Conservation (phyloP, 495 filamentous ascomycete genomes). For the Aspergillus indologenus region DNA sequence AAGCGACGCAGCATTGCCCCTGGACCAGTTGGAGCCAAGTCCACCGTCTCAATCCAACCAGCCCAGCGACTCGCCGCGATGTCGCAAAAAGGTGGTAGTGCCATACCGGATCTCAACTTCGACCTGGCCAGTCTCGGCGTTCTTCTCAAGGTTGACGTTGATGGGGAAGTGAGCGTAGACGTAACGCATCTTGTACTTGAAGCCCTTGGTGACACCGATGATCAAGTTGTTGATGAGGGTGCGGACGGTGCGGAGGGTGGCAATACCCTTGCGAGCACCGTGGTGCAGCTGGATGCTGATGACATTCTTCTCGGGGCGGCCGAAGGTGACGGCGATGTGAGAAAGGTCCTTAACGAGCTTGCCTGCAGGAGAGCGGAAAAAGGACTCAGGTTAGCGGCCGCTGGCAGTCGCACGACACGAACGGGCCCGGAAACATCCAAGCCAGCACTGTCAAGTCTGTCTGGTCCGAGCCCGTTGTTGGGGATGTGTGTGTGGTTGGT, state of each 20-base stretch:
- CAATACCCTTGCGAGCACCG: constrained; percentile 93
- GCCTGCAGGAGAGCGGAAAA: constrained; percentile 46
- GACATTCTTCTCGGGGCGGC: constrained; percentile 69
- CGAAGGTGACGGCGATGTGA: constrained; percentile 95
- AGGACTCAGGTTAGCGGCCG: constrained; percentile 13
- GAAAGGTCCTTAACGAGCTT: constrained; percentile 94
- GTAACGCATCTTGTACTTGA: constrained; percentile 99
- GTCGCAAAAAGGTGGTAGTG: constrained; percentile 4
- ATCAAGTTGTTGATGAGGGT: constrained; percentile 97
- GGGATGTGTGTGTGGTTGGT: background rate
- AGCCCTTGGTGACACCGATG: constrained; percentile 95
- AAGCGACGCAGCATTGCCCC: background rate
- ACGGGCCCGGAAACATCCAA: background rate
- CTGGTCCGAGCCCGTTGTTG: background rate
- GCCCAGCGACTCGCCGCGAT: background rate
- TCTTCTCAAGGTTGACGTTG: constrained; percentile 99
- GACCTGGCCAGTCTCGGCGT: constrained; percentile 77
- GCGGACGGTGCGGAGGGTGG: constrained; percentile 95
- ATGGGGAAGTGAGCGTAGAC: constrained; percentile 99
- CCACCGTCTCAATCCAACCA: background rate
- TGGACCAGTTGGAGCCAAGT: background rate
- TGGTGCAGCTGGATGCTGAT: constrained; percentile 98
- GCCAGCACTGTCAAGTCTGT: background rate
- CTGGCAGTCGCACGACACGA: background rate
- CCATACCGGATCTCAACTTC: constrained; percentile 97